Base-by-base conservation (phyloP, 1,284 basidiomycete species). In the Ceratobasidium sp. region DNA sequence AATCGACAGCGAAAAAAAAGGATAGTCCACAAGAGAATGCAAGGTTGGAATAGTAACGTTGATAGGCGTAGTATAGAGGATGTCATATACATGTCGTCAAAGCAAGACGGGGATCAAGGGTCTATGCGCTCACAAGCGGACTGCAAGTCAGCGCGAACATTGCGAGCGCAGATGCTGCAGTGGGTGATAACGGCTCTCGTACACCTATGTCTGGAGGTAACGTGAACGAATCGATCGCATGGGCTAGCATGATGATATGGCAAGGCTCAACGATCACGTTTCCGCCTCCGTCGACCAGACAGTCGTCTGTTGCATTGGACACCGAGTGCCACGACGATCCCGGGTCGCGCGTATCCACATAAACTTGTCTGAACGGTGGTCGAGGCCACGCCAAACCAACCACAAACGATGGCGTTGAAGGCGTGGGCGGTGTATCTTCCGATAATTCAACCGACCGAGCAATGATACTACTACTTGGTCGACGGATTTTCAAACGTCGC, bases 211-310 rank as follows among this genome's bases (percentile, higher is more conserved):
- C 64, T 6, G n/a, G 57, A 2, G 57, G 57, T 3, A 36, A 36
- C 12, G 34, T n/a, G 26, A 59, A 41, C 10, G 32, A 39, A 28
- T 59, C 39, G 10, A 55, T 39, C 18, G 59, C 59, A n/a, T 61
- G 41, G 12, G 59, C 59, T 16, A 61, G 59, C 52, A 67, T 67
- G 23, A 67, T 43, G 23, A 67, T 32, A 67, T 67, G 64, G 28
- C 64, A 55, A 5, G 64, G 64, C 18, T 55, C 64, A 39, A 50
- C 50, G 18, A 23, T 55, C 30, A 55, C 64, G n/a, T 41, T 67
- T 9, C 64, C 50, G 10, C 46, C 34, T 18, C 64, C 64, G 23
- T 67, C 64, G 28, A 67, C 34, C 26, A 67, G 39, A 18, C 12
- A 30, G 12, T 67, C 64, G 16, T 55, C 36, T 4, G 45, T n/a